Conservation (phyloP, 192 early-diverging fungal genomes). For the Coemansia sp. region DNA sequence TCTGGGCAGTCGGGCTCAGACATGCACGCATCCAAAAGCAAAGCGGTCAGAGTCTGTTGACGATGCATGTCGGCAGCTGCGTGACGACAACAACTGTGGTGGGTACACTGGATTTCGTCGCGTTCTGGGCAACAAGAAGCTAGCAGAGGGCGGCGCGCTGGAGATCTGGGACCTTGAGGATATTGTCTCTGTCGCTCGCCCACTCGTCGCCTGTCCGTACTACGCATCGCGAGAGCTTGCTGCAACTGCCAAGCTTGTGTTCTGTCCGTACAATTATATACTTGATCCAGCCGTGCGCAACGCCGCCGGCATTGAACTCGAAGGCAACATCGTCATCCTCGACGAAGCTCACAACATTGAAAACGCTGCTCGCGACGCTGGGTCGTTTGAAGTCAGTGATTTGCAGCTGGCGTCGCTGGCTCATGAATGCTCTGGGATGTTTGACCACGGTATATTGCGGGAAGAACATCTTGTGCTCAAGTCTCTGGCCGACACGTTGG, state of each 20-base stretch:
- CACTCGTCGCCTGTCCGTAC: slow-evolving; percentile 56
- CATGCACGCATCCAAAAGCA: slow-evolving; percentile 54
- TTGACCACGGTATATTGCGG: slow-evolving; percentile 7
- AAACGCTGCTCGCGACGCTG: slow-evolving; percentile 56
- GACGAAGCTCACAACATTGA: slow-evolving; percentile 72
- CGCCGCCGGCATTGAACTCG: slow-evolving; percentile 53
- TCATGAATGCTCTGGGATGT: slow-evolving; percentile 38
- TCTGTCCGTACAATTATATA: slow-evolving; percentile 69
- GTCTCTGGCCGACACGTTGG: slow-evolving; percentile 13
- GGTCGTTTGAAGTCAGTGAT: slow-evolving; percentile 54
- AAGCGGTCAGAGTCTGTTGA: slow-evolving; percentile 25
- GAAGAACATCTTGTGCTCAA: neutral
- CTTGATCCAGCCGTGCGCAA: slow-evolving; percentile 60
- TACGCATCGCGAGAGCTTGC: slow-evolving; percentile 55
- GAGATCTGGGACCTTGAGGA: slow-evolving; percentile 67
- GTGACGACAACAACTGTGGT: slow-evolving; percentile 34
- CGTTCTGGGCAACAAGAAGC: slow-evolving; percentile 2
- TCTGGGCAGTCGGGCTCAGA: slow-evolving; percentile 56
- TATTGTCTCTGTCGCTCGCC: slow-evolving; percentile 44
- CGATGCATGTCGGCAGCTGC: slow-evolving; percentile 31
- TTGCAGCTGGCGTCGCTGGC: slow-evolving; percentile 29
- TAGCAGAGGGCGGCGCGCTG: slow-evolving; percentile 12
- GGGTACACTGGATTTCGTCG: slow-evolving; percentile 4
- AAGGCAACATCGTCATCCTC: slow-evolving; percentile 56
- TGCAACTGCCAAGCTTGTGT: slow-evolving; percentile 56